Evolutionary conservation across 129 eudicot genomes (phyloP).

Genomic region (Artemisia tridentata): DNA sequence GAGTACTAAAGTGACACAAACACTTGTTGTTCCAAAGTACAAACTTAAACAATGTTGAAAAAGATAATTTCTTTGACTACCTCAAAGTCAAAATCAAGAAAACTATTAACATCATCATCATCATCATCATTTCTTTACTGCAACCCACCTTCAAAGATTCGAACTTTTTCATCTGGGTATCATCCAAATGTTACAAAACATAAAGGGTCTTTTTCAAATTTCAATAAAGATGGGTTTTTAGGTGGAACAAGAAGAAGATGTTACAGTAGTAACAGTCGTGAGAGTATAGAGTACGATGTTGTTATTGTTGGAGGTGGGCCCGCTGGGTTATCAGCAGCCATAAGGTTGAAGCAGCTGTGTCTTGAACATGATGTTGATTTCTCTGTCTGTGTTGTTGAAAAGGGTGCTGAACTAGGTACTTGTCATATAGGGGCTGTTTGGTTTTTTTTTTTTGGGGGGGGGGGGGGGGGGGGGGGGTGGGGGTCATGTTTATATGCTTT

Average conservation of each 20-base stretch:
- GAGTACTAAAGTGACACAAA: no score
- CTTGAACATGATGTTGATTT: constrained; percentile 58
- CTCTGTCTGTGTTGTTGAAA: constrained; percentile 89
- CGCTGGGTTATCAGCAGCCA: constrained; percentile 90
- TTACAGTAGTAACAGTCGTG: constrained; percentile 38
- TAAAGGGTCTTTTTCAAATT: constrained; percentile 2
- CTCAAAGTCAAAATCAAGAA: background rate
- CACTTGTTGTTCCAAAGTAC: no score
- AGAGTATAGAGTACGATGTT: constrained; percentile 72
- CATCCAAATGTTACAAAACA: constrained; percentile 18
- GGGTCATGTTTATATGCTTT: no score
- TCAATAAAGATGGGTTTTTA: constrained; percentile 33
- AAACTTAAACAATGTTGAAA: no score
- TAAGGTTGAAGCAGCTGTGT: constrained; percentile 83
- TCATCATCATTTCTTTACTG: background rate
- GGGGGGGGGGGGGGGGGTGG: no score
- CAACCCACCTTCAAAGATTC: background rate
- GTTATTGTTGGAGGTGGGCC: constrained; percentile 97
- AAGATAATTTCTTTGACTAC: no score
- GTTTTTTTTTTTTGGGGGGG: no score
- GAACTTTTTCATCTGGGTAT: constrained; percentile 40
- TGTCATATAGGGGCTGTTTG: no score
- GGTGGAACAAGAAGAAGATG: constrained; percentile 29
- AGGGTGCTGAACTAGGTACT: constrained; percentile 54
- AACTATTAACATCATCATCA: background rate